phyloP scores from a whole-genome alignment of 768 basidiomycete species.

The Exidia glandulosa region DNA sequence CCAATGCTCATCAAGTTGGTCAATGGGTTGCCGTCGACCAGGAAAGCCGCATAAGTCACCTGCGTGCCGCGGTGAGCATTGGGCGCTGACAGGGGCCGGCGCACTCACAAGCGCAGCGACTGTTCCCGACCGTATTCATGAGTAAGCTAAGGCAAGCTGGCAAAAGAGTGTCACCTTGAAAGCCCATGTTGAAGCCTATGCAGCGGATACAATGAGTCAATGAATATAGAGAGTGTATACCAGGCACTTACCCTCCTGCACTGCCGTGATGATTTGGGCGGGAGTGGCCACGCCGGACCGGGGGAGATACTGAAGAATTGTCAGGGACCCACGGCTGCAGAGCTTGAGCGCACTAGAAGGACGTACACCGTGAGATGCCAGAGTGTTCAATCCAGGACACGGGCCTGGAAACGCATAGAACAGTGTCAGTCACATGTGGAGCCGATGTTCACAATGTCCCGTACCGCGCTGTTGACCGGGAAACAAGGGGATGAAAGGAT shows the following conservation, averaged over 20 bases:
- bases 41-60: conserved; percentile 1
- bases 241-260: conserved; percentile 1
- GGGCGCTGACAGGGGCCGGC: too few relatives aligned
- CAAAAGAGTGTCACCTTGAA: neutral
- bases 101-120: too few relatives aligned
- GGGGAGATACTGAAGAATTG: conserved; percentile 3
- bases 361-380: conserved; percentile 3
- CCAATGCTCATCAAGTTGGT: conserved; percentile 6
- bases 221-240: neutral
- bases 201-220: neutral
- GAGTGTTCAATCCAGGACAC: conserved; percentile 5
- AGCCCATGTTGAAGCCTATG: conserved; percentile 6
- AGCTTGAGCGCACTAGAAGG: neutral
- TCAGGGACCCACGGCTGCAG: neutral
- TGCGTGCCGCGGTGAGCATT: too few relatives aligned
- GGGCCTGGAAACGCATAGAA: neutral
- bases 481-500: neutral
- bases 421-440: neutral
- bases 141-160: too few relatives aligned
- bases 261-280: conserved; percentile 1
- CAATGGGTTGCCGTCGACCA: conserved; percentile 4
- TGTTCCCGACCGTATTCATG: too few relatives aligned
- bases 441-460: neutral
- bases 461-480: conserved; percentile 1
- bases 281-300: conserved; percentile 4